These are phyloP conservation scores for Vitis cinerea DNA, from an alignment of 164 flowering plant species.

Conservation along the genomic window DNA sequence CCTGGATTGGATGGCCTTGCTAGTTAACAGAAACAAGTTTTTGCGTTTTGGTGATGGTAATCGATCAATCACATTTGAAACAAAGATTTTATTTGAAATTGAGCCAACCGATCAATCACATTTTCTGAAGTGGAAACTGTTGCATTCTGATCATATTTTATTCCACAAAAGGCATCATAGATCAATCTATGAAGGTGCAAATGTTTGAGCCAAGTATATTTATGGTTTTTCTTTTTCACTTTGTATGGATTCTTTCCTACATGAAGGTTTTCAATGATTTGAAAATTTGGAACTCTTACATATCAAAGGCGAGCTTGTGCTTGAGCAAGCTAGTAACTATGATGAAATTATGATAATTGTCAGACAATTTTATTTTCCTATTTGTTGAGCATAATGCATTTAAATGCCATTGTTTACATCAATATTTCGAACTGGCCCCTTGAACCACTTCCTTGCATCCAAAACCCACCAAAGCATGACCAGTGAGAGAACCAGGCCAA, in stretches of 20 bases:
- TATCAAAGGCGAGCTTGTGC: no score
- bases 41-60: background rate
- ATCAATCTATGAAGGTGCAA: background rate
- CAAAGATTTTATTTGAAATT: background rate
- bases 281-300: background rate
- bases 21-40: background rate
- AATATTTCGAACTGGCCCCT: constrained; percentile 60
- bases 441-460: constrained; percentile 71
- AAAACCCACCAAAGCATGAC: constrained; percentile 56
- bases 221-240: no score
- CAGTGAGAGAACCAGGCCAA: constrained; percentile 17
- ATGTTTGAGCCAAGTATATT: no score
- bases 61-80: no score
- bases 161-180: background rate
- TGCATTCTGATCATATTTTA: background rate
- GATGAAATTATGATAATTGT: background rate
- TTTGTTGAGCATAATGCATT: background rate
- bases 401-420: constrained; percentile 28
- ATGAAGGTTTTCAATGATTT: background rate
- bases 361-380: background rate
- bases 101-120: background rate
- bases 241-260: no score
- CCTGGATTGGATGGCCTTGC: background rate
- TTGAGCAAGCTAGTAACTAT: no score
- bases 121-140: background rate